Evolutionary conservation across 352 stramenopile species (phyloP).

Genomic region (Achlya hypogyna): DNA sequence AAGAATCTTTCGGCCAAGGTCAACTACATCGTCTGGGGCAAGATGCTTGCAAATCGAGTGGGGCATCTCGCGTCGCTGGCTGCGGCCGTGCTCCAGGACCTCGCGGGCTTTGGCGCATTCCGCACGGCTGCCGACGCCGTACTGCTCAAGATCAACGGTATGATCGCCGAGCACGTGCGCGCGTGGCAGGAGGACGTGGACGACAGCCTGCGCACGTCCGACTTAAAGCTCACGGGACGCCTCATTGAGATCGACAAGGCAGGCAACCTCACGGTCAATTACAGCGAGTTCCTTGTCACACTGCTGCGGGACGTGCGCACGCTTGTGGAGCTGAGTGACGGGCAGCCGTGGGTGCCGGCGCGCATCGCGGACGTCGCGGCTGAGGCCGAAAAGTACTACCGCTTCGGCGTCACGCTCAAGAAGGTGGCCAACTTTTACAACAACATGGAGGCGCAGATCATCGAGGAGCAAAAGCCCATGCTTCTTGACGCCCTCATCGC

Average conservation of each 20-base stretch:
- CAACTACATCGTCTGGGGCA: slow-evolving; percentile 77
- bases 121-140: slow-evolving; percentile 39
- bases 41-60: slow-evolving; percentile 59
- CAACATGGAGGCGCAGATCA: slow-evolving; percentile 91
- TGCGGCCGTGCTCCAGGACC: slow-evolving; percentile 47
- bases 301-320: slow-evolving; percentile 88
- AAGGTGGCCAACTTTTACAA: slow-evolving; percentile 97
- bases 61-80: slow-evolving; percentile 39
- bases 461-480: slow-evolving; percentile 91
- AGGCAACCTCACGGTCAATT: slow-evolving; percentile 88
- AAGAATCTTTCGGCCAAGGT: slow-evolving; percentile 81
- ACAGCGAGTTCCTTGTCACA: slow-evolving; percentile 88
- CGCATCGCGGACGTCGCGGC: slow-evolving; percentile 61
- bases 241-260: slow-evolving; percentile 89
- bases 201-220: slow-evolving; percentile 36
- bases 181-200: slow-evolving; percentile 83
- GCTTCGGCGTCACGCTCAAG: slow-evolving; percentile 91
- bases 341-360: slow-evolving; percentile 49
- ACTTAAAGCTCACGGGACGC: slow-evolving; percentile 67
- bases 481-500: slow-evolving; percentile 86
- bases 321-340: slow-evolving; percentile 80
- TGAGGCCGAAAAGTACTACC: slow-evolving; percentile 90
- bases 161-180: slow-evolving; percentile 70
- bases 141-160: slow-evolving; percentile 52
- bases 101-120: slow-evolving; percentile 39